Base-by-base conservation (phyloP, 192 early-diverging fungal genomes). In the Polychytrium aggregatum region DNA sequence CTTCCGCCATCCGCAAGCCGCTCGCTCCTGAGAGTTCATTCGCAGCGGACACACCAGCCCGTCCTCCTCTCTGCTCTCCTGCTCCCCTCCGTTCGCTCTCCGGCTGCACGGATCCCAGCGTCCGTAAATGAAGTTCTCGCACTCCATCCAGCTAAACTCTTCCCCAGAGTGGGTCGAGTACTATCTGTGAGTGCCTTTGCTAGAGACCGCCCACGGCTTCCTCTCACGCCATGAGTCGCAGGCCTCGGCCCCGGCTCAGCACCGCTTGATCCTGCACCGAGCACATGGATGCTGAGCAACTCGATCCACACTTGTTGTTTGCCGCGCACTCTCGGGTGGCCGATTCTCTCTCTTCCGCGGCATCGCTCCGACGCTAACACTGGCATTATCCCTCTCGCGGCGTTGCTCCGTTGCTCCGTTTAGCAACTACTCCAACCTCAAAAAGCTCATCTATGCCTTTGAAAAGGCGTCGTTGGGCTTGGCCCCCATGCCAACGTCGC, bases 41-140 rank as follows among this genome's bases (percentile, higher is more conserved):
- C n/a, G n/a, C n/a, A n/a, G n/a, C n/a, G n/a, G n/a, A n/a, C n/a
- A n/a, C n/a, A n/a, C n/a, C n/a, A n/a, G n/a, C n/a, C n/a, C n/a
- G n/a, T n/a, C n/a, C n/a, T n/a, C n/a, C n/a, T n/a, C n/a, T n/a
- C n/a, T n/a, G n/a, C n/a, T n/a, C n/a, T n/a, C n/a, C n/a, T n/a
- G n/a, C n/a, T n/a, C n/a, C n/a, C n/a, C n/a, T n/a, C n/a, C n/a
- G n/a, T n/a, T n/a, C n/a, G n/a, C n/a, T n/a, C n/a, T n/a, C n/a
- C n/a, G n/a, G n/a, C n/a, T n/a, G n/a, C n/a, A n/a, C n/a, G n/a
- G n/a, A n/a, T n/a, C n/a, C n/a, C n/a, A n/a, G n/a, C n/a, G n/a
- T n/a, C n/a, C n/a, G n/a, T n/a, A n/a, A n/a, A 92, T 96, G 89
- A 96, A 96, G 74, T 96, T 96, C 53, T 86, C 88, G 20, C 84